Conservation (phyloP, 1,284 basidiomycete genomes). For the Baeospora myosura region DNA sequence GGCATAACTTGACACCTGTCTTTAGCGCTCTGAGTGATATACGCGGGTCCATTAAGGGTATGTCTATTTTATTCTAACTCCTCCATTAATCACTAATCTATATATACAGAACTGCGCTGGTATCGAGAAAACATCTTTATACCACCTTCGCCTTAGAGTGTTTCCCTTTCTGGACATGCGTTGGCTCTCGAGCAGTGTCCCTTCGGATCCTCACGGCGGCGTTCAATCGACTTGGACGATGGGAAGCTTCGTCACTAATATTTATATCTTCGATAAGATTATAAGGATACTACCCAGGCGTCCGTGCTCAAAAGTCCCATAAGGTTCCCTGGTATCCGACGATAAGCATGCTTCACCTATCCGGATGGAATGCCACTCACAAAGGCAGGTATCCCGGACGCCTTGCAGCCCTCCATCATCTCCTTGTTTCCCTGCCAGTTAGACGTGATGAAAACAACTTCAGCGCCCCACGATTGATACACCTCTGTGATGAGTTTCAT, state of each 20-base stretch:
- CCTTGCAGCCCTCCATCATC: conserved; percentile 39
- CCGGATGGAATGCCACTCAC: conserved; percentile 18
- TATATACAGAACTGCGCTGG: conserved; percentile 51
- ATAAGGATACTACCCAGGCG: too few species aligned
- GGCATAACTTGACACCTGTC: background rate
- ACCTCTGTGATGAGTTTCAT: conserved; percentile 34
- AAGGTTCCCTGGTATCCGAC: conserved; percentile 31
- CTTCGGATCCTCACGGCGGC: too few species aligned
- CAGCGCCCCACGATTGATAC: conserved; percentile 32
- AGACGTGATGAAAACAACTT: conserved; percentile 39
- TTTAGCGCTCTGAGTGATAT: conserved; percentile 75
- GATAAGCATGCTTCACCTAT: background rate
- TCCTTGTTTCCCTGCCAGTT: conserved; percentile 36
- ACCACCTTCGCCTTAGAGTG: conserved; percentile 19
- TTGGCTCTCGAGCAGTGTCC: too few species aligned
- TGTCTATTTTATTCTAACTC: conserved; percentile 1
- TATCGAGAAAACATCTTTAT: conserved; percentile 55
- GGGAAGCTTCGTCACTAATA: background rate
- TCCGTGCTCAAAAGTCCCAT: conserved; percentile 37
- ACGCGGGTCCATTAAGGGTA: conserved; percentile 64
- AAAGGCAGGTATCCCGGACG: conserved; percentile 33
- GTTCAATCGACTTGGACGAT: too few species aligned
- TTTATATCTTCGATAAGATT: background rate
- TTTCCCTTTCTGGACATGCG: too few species aligned
- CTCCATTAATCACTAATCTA: conserved; percentile 2